Evolutionary conservation across 192 early-diverging fungal genomes (phyloP), one percentile per base, ranked within the genome.

Genomic region (Backusella psychrophila): DNA sequence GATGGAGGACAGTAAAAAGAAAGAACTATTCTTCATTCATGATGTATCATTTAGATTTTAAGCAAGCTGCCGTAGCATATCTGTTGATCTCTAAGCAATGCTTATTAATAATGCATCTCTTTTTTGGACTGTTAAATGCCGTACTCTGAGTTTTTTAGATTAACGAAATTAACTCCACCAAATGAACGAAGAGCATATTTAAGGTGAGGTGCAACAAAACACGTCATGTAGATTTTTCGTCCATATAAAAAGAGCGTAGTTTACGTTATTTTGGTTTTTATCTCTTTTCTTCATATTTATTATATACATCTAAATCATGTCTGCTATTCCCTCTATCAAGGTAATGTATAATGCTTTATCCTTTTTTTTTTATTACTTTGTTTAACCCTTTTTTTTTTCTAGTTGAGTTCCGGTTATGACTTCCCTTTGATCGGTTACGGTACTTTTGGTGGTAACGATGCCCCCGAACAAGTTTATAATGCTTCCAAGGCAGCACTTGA

Each of bases 391-490:
- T 39, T n/a, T 39, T 21, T 39, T 21, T 21, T 4, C 1, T 73
- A 80, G 74, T 63, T 80, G 35, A 80, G 72, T 63, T 65, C 49
- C 36, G 78, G 78, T 36, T 76, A 80, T 67, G 74, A 75, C 66
- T 44, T 80, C 12, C 78, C 78, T 33, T 33, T 80, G 14, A 75
- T 80, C 41, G 78, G 78, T 33, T 75, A 72, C 41, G 78, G 78
- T 53, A 75, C 74, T 6, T 80, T 72, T 72, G 78, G 78, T 34
- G 78, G 78, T 15, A 21, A 69, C 7, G 73, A 75, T 42, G 78
- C 70, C n/a, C 78, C 74, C 34, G 73, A 75, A 6, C 66, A 71
- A 67, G 78, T 80, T 1, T 80, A 80, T 71, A 39, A 75, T 19
- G 78, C 73, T 15, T 15, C 74, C 31, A 75, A 79, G 44, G 41